These are phyloP conservation scores for Wickerhamomyces rabaulensis DNA, from an alignment of 805 yeast genomes.

Conservation along the genomic window DNA sequence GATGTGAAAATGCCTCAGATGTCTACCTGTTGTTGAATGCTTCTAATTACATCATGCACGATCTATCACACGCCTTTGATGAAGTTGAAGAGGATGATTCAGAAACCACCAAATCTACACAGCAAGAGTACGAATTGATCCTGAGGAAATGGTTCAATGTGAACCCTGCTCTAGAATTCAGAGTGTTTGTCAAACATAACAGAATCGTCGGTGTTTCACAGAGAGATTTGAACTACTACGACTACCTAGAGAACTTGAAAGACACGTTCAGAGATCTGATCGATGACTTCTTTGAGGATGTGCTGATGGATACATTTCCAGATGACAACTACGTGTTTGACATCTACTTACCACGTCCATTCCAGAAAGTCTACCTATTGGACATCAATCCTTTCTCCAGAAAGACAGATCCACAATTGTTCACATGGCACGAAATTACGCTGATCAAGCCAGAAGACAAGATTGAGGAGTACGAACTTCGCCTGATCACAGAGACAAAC, in stretches of 20 bases:
- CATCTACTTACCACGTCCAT: conserved; percentile 76
- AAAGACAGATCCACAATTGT: conserved; percentile 72
- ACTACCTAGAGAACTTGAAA: conserved; percentile 52
- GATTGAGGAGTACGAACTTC: conserved; percentile 40
- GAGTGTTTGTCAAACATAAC: conserved; percentile 71
- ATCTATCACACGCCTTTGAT: conserved; percentile 67
- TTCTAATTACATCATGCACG: conserved; percentile 85
- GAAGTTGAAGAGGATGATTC: conserved; percentile 28
- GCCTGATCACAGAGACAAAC: conserved; percentile 66
- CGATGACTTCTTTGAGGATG: conserved; percentile 47
- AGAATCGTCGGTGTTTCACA: conserved; percentile 72
- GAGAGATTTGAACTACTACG: conserved; percentile 80
- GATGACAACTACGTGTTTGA: conserved; percentile 66
- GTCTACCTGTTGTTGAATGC: conserved; percentile 77
- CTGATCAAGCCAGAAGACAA: conserved; percentile 25
- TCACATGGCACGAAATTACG: conserved; percentile 77
- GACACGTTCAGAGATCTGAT: conserved; percentile 44
- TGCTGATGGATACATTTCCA: conserved; percentile 43
- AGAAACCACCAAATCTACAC: conserved; percentile 12
- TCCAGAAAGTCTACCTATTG: conserved; percentile 56
- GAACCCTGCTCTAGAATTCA: conserved; percentile 87
- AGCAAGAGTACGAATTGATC: conserved; percentile 55
- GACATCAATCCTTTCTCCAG: conserved; percentile 86
- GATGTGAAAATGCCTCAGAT: conserved; percentile 68
- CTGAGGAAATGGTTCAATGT: conserved; percentile 77